Conservation (phyloP, 2,329 filamentous ascomycete species). For the Hypomyces rosellus region DNA sequence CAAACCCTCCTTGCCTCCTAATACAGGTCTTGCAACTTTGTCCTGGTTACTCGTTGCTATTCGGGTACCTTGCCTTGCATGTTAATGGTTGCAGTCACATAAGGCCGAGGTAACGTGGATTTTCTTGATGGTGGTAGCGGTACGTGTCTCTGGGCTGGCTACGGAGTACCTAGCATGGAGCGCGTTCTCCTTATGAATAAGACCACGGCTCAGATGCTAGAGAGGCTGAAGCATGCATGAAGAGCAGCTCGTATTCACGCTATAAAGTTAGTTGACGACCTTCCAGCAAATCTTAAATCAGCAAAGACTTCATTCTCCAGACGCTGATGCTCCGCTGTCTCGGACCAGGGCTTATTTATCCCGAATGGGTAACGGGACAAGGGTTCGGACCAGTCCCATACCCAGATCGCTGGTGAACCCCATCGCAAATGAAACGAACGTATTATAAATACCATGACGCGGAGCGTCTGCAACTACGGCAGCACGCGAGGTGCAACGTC, state of each 20-base stretch:
- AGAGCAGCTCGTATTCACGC: background rate
- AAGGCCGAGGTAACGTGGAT: constrained; percentile 7
- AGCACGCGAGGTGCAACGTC: constrained; percentile 2
- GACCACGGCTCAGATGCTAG: too few relatives aligned
- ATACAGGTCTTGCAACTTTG: background rate
- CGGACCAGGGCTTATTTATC: background rate
- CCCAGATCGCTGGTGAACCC: constrained; percentile 7
- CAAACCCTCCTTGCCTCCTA: background rate
- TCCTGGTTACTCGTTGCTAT: background rate
- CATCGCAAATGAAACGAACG: constrained; percentile 20
- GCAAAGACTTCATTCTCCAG: constrained; percentile 6
- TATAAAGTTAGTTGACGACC: constrained; percentile 6
- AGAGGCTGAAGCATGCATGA: too few relatives aligned
- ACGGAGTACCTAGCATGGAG: too few relatives aligned
- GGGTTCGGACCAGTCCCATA: constrained; percentile 4
- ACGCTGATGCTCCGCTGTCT: too few relatives aligned
- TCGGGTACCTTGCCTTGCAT: background rate
- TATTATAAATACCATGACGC: constrained; percentile 25
- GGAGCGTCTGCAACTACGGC: constrained; percentile 9
- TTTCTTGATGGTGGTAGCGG: constrained; percentile 1
- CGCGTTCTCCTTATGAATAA: too few relatives aligned
- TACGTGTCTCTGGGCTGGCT: too few relatives aligned
- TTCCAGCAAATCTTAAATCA: constrained; percentile 1
- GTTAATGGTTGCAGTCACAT: constrained; percentile 7
- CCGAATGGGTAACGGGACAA: constrained; percentile 9